phyloP scores from a whole-genome alignment of 345 rosid species.

The Adansonia digitata region DNA sequence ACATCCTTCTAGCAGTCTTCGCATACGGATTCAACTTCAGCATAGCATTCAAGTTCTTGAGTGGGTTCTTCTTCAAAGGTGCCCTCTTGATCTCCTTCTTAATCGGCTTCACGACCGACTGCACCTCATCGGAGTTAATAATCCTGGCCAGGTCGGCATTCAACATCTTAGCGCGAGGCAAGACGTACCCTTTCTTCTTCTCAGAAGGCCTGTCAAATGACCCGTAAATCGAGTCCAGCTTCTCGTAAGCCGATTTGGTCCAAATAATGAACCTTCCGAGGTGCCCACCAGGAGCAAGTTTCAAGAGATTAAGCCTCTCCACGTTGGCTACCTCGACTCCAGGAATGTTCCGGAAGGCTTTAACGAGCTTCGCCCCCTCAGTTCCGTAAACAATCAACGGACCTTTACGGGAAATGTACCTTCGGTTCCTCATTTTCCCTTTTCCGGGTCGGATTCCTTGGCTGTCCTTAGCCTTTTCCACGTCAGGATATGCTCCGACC shows the following conservation, averaged over 20 bases:
- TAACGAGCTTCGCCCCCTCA: conserved; percentile 77
- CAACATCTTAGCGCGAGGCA: conserved; percentile 89
- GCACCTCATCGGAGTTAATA: conserved; percentile 93
- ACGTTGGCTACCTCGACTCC: conserved; percentile 90
- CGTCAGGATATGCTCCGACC: conserved; percentile 82
- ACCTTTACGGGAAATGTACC: conserved; percentile 84
- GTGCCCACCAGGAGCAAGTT: conserved; percentile 97
- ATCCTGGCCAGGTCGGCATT: conserved; percentile 89
- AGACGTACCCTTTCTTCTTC: conserved; percentile 85
- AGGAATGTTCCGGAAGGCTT: conserved; percentile 87
- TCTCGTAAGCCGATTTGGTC: conserved; percentile 92
- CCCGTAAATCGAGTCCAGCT: conserved; percentile 83
- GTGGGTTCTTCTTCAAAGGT: conserved; percentile 89
- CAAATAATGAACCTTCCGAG: conserved; percentile 91
- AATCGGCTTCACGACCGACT: conserved; percentile 81
- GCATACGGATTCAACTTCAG: conserved; percentile 88
- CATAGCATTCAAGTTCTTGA: conserved; percentile 83
- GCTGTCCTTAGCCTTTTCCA: conserved; percentile 86
- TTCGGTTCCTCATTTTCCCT: conserved; percentile 81
- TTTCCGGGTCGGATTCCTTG: conserved; percentile 79
- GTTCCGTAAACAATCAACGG: conserved; percentile 81
- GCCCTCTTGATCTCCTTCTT: conserved; percentile 70
- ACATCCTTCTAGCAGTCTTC: conserved; percentile 92
- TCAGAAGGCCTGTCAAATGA: conserved; percentile 74
- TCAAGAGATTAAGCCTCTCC: conserved; percentile 72